Conservation (phyloP, 371 early-diverging fungal species). For the Mortierella sp. region DNA sequence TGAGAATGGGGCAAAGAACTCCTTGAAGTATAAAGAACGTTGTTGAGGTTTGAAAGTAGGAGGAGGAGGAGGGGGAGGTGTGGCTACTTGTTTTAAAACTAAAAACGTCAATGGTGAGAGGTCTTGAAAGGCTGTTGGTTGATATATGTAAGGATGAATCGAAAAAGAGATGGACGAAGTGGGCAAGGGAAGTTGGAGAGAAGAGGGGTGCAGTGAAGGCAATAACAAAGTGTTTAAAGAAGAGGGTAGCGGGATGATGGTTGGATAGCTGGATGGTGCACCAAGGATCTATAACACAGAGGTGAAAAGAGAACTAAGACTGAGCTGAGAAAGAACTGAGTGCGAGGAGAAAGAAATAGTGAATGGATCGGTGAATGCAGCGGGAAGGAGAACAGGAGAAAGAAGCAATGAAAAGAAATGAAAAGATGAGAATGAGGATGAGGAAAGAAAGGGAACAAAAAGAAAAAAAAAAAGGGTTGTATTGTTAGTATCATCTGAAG, state of each 20-base stretch:
- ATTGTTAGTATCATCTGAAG: not conserved
- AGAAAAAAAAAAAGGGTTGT: not conserved
- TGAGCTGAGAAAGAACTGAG: too few species aligned
- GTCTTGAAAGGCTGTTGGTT: not conserved
- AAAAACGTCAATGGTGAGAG: not conserved
- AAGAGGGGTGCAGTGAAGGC: not conserved
- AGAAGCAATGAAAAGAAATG: not conserved
- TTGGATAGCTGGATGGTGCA: not conserved
- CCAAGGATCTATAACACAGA: too few species aligned
- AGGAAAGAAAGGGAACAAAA: not conserved
- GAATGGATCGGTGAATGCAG: not conserved
- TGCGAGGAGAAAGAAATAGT: too few species aligned
- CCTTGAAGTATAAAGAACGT: not conserved
- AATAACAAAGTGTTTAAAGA: not conserved
- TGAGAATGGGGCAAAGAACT: not conserved
- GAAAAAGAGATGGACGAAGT: not conserved
- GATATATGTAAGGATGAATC: not conserved
- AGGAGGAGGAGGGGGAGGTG: not conserved
- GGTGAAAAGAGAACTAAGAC: too few species aligned
- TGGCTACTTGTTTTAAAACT: not conserved
- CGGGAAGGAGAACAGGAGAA: not conserved
- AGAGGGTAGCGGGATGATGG: not conserved
- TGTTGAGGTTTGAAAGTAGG: not conserved
- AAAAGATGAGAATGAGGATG: not conserved
- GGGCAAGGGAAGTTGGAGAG: not conserved